A percentile compares a stretch with the other conserved stretches of the same genome.
phyloP scores from a whole-genome alignment of 2,329 filamentous ascomycete genomes.

The Alternaria metachromatica region DNA sequence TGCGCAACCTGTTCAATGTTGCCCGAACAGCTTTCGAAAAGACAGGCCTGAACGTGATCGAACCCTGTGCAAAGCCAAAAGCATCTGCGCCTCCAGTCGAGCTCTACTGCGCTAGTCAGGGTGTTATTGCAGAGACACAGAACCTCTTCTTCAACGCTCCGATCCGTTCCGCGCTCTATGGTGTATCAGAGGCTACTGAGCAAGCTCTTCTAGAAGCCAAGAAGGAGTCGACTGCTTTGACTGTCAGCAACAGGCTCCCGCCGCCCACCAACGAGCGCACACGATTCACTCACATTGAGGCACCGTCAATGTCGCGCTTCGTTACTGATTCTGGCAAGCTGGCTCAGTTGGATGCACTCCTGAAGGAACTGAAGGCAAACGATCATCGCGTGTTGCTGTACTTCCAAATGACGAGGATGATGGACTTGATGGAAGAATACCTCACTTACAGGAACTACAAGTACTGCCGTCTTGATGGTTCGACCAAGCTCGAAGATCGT shows the following conservation, averaged over 20 bases:
- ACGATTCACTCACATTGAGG: conserved; percentile 86
- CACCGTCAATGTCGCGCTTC: conserved; percentile 96
- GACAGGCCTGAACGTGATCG: conserved; percentile 77
- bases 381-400: conserved; percentile 94
- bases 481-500: conserved; percentile 95
- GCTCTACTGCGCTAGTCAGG: conserved; percentile 74
- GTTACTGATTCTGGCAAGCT: conserved; percentile 98
- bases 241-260: conserved; percentile 72
- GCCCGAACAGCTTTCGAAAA: conserved; percentile 69
- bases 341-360: conserved; percentile 83
- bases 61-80: conserved; percentile 79
- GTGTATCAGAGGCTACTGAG: conserved; percentile 69
- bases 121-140: conserved; percentile 69
- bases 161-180: conserved; percentile 78
- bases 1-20: conserved; percentile 81
- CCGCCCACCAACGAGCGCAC: conserved; percentile 80
- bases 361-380: conserved; percentile 88
- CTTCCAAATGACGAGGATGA: conserved; percentile 99
- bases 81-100: conserved; percentile 87
- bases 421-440: conserved; percentile 99
- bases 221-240: conserved; percentile 69
- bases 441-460: conserved; percentile 99
- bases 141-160: conserved; percentile 78
- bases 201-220: conserved; percentile 76
- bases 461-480: conserved; percentile 94